A percentile compares a stretch with the other conserved stretches of the same genome.
phyloP scores from a whole-genome alignment of 148 eudicot genomes.

The Agrostemma githago region DNA sequence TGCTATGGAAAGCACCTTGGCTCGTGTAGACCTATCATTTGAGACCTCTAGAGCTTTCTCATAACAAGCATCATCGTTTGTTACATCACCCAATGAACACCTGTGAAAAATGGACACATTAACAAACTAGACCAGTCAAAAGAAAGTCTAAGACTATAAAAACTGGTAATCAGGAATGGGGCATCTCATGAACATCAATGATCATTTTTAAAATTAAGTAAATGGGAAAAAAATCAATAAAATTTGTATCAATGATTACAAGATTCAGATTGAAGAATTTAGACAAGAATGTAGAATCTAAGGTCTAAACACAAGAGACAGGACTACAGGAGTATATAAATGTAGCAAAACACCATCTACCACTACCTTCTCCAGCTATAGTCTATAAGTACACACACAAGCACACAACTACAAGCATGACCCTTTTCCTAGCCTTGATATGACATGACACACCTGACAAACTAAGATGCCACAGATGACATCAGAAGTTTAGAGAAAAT shows the following conservation, averaged over 20 bases:
- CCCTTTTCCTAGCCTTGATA: background rate
- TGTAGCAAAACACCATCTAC: background rate
- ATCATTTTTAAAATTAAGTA: background rate
- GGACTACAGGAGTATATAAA: background rate
- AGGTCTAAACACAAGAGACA: background rate
- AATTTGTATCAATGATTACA: background rate
- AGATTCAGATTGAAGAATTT: background rate
- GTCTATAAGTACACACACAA: background rate
- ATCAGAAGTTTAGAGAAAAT: background rate
- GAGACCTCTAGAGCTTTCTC: conserved; percentile 86
- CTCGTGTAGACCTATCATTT: conserved; percentile 71
- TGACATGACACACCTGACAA: background rate
- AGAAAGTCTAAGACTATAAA: too few relatives aligned
- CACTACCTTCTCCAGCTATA: background rate
- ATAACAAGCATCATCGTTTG: conserved; percentile 68
- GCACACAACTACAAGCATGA: conserved; percentile 2
- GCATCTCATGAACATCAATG: conserved; percentile 1
- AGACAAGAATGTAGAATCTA: background rate
- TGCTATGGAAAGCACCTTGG: conserved; percentile 50
- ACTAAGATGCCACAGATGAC: background rate
- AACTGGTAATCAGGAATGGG: background rate
- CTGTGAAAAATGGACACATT: conserved; percentile 25
- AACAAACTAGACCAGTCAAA: background rate
- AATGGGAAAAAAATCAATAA: background rate
- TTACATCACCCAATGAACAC: conserved; percentile 94